These are phyloP conservation scores for Boehmeria nivea DNA, from an alignment of 306 rosid species.

Conservation along the genomic window DNA sequence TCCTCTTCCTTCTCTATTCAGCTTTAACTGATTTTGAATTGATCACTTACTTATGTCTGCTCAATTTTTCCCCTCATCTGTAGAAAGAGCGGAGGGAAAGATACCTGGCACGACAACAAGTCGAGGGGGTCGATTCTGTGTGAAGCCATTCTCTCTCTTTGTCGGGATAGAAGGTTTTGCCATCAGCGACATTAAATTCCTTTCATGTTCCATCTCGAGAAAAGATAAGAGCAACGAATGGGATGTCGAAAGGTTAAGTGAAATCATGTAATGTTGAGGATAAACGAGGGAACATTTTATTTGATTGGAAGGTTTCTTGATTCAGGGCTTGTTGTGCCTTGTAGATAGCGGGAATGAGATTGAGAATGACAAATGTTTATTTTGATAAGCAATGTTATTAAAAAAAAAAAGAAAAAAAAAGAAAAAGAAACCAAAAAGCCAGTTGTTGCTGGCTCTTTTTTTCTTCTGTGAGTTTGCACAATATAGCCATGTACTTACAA, in stretches of 20 bases:
- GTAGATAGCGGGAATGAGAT: slow-evolving; percentile 34
- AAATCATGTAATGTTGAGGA: slow-evolving; percentile 19
- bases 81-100: slow-evolving; percentile 97
- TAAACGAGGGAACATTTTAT: slow-evolving; percentile 21
- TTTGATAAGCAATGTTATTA: not conserved
- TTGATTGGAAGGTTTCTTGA: slow-evolving; percentile 18
- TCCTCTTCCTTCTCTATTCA: slow-evolving; percentile 1
- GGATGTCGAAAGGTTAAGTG: too few species aligned
- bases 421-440: too few species aligned
- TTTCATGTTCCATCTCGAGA: slow-evolving; percentile 24
- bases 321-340: slow-evolving; percentile 19
- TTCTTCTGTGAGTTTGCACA: not conserved
- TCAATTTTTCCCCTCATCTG: slow-evolving; percentile 18
- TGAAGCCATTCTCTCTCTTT: slow-evolving; percentile 33
- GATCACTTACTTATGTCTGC: slow-evolving; percentile 13
- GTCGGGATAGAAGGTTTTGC: slow-evolving; percentile 26
- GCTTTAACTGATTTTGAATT: slow-evolving; percentile 4
- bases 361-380: slow-evolving; percentile 14
- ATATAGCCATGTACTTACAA: too few species aligned
- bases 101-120: slow-evolving; percentile 88
- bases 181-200: slow-evolving; percentile 17
- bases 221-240: too few species aligned
- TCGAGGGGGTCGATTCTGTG: slow-evolving; percentile 65
- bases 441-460: slow-evolving; percentile 2
- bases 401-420: too few species aligned